A percentile compares a stretch with the other conserved stretches of the same genome.
These are phyloP conservation scores for Scutellaria baicalensis DNA, from an alignment of 257 asterid species.

Conservation along the genomic window DNA sequence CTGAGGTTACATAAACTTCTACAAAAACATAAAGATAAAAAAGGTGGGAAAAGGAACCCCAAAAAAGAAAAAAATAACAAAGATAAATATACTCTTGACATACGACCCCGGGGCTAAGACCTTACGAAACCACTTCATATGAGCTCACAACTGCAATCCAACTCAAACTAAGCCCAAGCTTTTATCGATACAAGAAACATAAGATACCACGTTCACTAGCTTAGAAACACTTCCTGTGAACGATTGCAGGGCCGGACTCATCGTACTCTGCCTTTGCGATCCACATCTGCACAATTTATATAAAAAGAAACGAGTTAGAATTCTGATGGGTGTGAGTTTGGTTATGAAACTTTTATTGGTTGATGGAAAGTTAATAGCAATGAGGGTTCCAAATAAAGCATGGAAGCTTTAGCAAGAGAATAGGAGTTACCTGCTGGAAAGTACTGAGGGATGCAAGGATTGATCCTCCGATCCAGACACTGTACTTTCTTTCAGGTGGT, in stretches of 20 bases:
- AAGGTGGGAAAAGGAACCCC: no score
- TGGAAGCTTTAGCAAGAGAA: neutral
- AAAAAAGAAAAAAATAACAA: no score
- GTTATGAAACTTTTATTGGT: no score
- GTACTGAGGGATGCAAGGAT: conserved; percentile 63
- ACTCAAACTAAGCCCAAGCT: neutral
- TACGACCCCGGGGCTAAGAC: neutral
- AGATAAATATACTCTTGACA: neutral
- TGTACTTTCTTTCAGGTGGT: conserved; percentile 66
- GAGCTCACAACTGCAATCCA: conserved; percentile 16
- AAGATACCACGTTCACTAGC: conserved; percentile 11
- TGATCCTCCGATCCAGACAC: conserved; percentile 75
- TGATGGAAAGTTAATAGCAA: neutral
- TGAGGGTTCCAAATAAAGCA: neutral
- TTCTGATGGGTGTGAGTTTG: no score
- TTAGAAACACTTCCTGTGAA: conserved; percentile 62
- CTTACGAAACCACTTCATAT: conserved; percentile 10
- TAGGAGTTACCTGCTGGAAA: conserved; percentile 51
- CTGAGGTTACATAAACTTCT: neutral
- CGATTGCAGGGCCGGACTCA: conserved; percentile 59
- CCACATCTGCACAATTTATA: conserved; percentile 45
- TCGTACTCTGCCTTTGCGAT: conserved; percentile 50
- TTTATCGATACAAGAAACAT: neutral
- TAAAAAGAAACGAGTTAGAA: no score
- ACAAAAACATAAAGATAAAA: neutral